A percentile compares a stretch with the other conserved stretches of the same genome.
These are phyloP conservation scores for Mimosa pudica DNA, from an alignment of 306 rosid species.

Conservation along the genomic window DNA sequence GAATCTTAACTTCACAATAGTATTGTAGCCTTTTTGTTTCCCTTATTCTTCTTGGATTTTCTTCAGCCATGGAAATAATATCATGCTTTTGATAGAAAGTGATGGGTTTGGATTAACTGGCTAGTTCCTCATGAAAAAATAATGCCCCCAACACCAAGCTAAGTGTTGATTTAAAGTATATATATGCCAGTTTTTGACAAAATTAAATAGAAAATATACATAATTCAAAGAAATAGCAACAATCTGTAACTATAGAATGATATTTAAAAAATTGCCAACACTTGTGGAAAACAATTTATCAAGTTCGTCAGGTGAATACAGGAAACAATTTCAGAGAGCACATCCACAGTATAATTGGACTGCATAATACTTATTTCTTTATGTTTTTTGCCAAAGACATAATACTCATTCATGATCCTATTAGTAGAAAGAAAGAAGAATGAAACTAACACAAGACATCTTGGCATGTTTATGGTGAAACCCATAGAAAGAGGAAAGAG, in stretches of 20 bases:
- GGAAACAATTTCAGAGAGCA: no score
- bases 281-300: no score
- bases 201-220: not conserved
- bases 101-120: not conserved
- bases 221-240: no score
- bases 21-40: slow-evolving; percentile 7
- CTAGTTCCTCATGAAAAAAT: not conserved
- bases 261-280: no score
- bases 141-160: not conserved
- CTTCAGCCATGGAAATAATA: slow-evolving; percentile 5
- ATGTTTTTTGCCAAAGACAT: no score
- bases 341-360: no score
- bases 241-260: no score
- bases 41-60: not conserved
- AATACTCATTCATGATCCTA: no score
- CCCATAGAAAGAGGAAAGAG: not conserved
- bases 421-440: not conserved
- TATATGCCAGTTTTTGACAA: not conserved
- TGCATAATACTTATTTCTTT: no score
- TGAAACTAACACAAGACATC: slow-evolving; percentile 28
- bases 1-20: slow-evolving; percentile 24
- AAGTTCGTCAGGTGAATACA: no score
- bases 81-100: not conserved
- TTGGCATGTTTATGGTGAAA: not conserved
- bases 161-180: not conserved